Conservation (phyloP, 257 asterid species). For the Gentiana straminea region DNA sequence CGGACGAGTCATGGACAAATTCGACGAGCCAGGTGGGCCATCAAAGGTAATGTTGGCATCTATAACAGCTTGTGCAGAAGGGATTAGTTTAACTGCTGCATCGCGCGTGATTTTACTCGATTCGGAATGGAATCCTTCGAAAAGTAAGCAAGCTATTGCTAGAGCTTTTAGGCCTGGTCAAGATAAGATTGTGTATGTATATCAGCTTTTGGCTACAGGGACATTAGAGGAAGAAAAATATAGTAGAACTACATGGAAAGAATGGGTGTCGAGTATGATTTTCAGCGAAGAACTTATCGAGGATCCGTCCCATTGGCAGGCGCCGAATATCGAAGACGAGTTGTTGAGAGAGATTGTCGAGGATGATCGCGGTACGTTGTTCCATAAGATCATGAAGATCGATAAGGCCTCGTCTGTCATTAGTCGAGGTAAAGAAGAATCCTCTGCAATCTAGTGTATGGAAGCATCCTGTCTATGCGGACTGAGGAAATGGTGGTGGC, state of each 20-base stretch:
- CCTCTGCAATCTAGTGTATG: not conserved
- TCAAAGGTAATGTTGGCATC: conserved; percentile 94
- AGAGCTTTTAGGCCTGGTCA: conserved; percentile 96
- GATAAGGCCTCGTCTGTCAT: conserved; percentile 90
- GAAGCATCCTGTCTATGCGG: too few species aligned
- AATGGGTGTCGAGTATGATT: conserved; percentile 98
- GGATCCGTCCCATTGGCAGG: conserved; percentile 98
- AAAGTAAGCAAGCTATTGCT: conserved; percentile 95
- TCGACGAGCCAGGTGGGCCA: conserved; percentile 82
- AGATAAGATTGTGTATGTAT: conserved; percentile 85
- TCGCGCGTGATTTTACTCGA: conserved; percentile 83
- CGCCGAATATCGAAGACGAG: conserved; percentile 86
- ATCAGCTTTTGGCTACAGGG: conserved; percentile 80
- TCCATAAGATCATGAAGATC: conserved; percentile 85
- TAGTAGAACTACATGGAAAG: conserved; percentile 91
- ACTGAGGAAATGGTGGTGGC: not conserved
- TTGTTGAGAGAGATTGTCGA: conserved; percentile 87
- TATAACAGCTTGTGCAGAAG: conserved; percentile 92
- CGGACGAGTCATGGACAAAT: conserved; percentile 84
- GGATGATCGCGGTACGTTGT: conserved; percentile 80
- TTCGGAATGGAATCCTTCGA: conserved; percentile 97
- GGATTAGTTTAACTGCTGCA: conserved; percentile 90
- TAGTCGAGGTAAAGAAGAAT: conserved; percentile 41
- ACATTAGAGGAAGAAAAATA: conserved; percentile 90
- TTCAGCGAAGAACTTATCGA: conserved; percentile 83